Conservation (phyloP, 805 yeast genomes). For the Yarrowia sp. region DNA sequence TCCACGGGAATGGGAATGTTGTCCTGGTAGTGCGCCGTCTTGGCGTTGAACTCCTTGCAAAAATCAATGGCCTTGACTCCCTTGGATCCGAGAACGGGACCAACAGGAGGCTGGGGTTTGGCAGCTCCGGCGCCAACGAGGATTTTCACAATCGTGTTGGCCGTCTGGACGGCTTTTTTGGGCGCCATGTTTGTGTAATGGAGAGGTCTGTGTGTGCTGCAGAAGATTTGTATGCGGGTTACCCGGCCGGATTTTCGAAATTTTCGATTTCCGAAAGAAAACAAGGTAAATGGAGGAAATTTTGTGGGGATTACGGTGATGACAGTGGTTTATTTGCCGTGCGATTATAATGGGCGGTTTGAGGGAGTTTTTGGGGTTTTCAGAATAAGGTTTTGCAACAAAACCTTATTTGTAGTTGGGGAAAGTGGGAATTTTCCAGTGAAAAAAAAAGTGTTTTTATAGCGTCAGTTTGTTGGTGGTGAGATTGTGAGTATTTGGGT, state of each 20-base stretch:
- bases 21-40: conserved; percentile 81
- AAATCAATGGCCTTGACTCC: conserved; percentile 99
- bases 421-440: no score
- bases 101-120: conserved; percentile 98
- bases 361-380: no score
- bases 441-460: no score
- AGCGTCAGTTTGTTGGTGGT: background rate
- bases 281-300: no score
- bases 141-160: conserved; percentile 74
- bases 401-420: background rate
- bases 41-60: conserved; percentile 96
- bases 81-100: conserved; percentile 97
- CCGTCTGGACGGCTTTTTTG: conserved; percentile 41
- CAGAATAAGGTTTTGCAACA: background rate
- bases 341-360: no score
- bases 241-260: no score
- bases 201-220: no score
- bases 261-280: no score
- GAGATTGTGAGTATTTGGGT: background rate
- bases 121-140: conserved; percentile 98
- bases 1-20: conserved; percentile 89
- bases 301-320: no score
- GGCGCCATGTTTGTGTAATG: conserved; percentile 1
- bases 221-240: no score
- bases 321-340: no score